Evolutionary conservation across 495 filamentous ascomycete genomes (phyloP).

Genomic region (Immersiella caudata): DNA sequence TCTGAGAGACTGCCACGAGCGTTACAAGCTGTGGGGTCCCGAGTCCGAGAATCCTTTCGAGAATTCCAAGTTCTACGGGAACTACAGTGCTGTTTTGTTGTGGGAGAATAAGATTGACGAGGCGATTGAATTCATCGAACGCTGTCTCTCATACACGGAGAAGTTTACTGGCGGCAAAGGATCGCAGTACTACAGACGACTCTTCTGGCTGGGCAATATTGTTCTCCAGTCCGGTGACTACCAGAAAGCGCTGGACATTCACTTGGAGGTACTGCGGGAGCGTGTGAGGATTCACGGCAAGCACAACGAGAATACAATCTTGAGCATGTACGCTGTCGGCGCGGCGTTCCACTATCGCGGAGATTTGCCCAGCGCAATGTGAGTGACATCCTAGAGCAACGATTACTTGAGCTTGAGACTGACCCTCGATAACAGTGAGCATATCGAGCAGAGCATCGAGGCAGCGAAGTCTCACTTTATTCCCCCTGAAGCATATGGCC

Average conservation of each 20-base stretch:
- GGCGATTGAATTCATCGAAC: conserved; percentile 24
- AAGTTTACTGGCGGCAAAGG: conserved; percentile 17
- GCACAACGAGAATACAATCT: conserved; percentile 26
- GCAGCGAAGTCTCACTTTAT: not conserved
- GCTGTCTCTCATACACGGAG: conserved; percentile 18
- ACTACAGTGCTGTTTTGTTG: conserved; percentile 26
- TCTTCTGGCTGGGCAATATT: conserved; percentile 30
- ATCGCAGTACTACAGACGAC: conserved; percentile 24
- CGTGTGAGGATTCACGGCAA: conserved; percentile 25
- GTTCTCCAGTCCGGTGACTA: conserved; percentile 27
- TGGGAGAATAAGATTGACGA: conserved; percentile 24
- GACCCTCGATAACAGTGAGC: conserved; percentile 8
- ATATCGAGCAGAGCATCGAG: conserved; percentile 21
- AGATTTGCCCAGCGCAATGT: conserved; percentile 20
- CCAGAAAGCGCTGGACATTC: conserved; percentile 25
- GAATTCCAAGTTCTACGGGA: conserved; percentile 35
- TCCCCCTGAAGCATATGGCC: conserved; percentile 12
- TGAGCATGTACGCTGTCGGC: conserved; percentile 37
- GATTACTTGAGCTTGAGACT: not conserved
- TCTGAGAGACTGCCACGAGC: conserved; percentile 22
- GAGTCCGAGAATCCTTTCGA: conserved; percentile 32
- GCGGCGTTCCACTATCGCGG: conserved; percentile 22
- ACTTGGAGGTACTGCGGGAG: conserved; percentile 24
- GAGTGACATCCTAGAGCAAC: not conserved
- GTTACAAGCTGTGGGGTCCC: conserved; percentile 28